Evolutionary conservation across 2,329 filamentous ascomycete genomes (phyloP).

Genomic region (Aspergillus fructus): DNA sequence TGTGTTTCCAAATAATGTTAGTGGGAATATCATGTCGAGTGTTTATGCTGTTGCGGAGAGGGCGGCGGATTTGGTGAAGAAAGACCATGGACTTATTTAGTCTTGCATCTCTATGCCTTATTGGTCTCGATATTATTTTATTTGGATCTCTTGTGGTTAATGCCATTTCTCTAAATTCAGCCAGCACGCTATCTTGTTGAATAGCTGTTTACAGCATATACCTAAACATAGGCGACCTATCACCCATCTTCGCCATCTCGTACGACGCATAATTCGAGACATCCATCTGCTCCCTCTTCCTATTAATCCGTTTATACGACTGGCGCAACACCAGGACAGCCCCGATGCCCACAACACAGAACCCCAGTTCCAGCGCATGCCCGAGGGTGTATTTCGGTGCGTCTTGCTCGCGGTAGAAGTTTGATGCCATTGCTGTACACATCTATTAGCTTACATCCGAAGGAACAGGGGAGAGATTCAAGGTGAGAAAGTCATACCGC

Average conservation of each 20-base stretch:
- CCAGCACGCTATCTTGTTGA: too few relatives aligned
- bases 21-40: constrained; percentile 29
- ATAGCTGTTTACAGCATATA: constrained; percentile 51
- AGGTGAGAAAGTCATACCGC: constrained; percentile 25
- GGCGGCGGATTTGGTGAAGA: constrained; percentile 34
- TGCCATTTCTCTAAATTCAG: too few relatives aligned
- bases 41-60: constrained; percentile 37
- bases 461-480: not conserved
- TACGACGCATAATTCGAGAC: constrained; percentile 42
- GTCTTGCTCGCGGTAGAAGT: constrained; percentile 63
- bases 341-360: constrained; percentile 48
- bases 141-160: too few relatives aligned
- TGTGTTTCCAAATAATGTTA: constrained; percentile 30
- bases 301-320: constrained; percentile 60
- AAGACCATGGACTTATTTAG: constrained; percentile 19
- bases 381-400: constrained; percentile 52
- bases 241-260: constrained; percentile 59
- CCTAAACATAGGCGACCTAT: constrained; percentile 62
- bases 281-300: constrained; percentile 52
- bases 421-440: constrained; percentile 63
- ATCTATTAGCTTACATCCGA: not conserved
- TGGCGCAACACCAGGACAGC: constrained; percentile 47
- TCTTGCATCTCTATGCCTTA: not conserved
- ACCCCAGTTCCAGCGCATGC: constrained; percentile 52
- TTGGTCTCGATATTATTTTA: not conserved